Conservation (phyloP, 2,329 filamentous ascomycete species). For the Diaporthe caulivora region DNA sequence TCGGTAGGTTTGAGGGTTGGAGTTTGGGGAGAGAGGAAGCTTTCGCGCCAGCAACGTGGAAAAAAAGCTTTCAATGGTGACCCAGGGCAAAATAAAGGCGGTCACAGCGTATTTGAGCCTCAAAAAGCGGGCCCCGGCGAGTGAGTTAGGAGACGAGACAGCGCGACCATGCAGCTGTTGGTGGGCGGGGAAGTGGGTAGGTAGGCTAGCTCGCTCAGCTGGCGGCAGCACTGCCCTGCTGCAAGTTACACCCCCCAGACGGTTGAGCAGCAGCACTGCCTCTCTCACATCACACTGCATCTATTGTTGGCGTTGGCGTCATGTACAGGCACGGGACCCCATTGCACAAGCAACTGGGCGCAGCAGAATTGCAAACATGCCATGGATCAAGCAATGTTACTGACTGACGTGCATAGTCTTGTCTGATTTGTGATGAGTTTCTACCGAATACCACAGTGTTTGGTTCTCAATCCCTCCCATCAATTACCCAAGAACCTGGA, state of each 20-base stretch:
- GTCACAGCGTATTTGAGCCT: constrained; percentile 39
- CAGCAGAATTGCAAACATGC: not conserved
- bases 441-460: constrained; percentile 30
- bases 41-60: not conserved
- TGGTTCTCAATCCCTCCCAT: constrained; percentile 9
- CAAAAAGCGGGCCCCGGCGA: constrained; percentile 31
- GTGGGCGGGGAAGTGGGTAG: not conserved
- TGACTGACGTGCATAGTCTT: constrained; percentile 26
- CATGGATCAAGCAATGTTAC: not conserved
- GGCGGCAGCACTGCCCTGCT: constrained; percentile 17
- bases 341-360: not conserved
- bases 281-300: constrained; percentile 10
- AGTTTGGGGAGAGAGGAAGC: not conserved
- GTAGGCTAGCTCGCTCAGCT: not conserved
- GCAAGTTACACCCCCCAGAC: constrained; percentile 4
- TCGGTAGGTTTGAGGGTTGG: not conserved
- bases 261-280: not conserved
- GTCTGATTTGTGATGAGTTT: constrained; percentile 34
- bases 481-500: constrained; percentile 37
- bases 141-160: not conserved
- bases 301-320: not conserved
- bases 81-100: not conserved
- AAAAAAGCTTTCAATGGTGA: constrained; percentile 32
- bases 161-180: not conserved
- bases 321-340: not conserved